phyloP scores from a whole-genome alignment of 139 green algal genomes.

The Chlorella sp. region DNA sequence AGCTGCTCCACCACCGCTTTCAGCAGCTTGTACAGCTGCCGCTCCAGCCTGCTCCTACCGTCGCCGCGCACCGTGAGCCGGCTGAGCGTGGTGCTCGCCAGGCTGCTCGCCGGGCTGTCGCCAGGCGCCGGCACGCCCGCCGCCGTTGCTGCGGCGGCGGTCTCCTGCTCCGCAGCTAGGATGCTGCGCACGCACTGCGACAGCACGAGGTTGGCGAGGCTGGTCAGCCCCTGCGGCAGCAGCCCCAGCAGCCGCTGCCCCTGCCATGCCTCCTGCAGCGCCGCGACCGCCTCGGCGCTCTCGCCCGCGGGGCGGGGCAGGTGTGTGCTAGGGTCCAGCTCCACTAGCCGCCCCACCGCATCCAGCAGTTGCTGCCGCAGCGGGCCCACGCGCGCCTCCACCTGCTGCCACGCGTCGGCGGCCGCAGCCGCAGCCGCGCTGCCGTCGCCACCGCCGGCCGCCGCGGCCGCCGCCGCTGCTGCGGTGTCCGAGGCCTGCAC shows the following conservation, averaged over 20 bases:
- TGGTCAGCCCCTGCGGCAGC: constrained; percentile 25
- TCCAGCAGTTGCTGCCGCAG: constrained; percentile 22
- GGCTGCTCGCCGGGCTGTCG: constrained; percentile 19
- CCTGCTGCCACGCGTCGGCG: neutral
- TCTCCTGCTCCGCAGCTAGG: neutral
- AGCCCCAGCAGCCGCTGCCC: constrained; percentile 24
- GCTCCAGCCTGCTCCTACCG: constrained; percentile 13
- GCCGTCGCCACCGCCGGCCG: constrained; percentile 12
- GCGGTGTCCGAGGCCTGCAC: no score
- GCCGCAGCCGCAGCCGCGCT: constrained; percentile 14
- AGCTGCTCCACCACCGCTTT: constrained; percentile 10
- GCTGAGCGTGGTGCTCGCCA: constrained; percentile 20
- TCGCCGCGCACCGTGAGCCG: constrained; percentile 3
- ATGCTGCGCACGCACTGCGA: constrained; percentile 24
- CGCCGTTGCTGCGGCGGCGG: neutral
- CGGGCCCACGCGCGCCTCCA: constrained; percentile 18
- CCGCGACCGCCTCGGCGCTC: neutral
- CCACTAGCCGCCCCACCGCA: neutral
- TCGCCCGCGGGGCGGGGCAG: neutral
- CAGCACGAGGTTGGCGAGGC: constrained; percentile 22
- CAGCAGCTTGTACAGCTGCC: constrained; percentile 27
- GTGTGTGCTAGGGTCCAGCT: neutral
- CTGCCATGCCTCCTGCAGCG: constrained; percentile 20
- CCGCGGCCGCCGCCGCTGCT: no score
- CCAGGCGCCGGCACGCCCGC: no score